Evolutionary conservation across 2,329 filamentous ascomycete genomes (phyloP).

Genomic region (Xylaria sp.): DNA sequence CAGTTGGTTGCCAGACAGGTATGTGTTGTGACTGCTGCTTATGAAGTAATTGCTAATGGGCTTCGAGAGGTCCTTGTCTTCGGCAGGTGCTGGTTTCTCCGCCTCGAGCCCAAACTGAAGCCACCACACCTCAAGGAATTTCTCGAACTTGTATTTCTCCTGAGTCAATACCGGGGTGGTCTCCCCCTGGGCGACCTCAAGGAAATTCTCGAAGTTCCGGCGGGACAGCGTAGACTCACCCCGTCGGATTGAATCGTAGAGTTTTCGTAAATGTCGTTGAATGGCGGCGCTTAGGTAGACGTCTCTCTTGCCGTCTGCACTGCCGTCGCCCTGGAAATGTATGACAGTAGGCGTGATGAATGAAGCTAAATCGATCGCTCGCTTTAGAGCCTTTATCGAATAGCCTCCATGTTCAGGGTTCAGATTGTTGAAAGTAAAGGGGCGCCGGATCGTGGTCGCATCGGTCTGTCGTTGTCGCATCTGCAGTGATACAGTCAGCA

Average conservation of each 20-base stretch:
- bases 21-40: slow-evolving; percentile 94
- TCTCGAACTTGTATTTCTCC: slow-evolving; percentile 48
- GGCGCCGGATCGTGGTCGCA: slow-evolving; percentile 29
- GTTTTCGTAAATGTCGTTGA: slow-evolving; percentile 48
- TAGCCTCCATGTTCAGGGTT: slow-evolving; percentile 34
- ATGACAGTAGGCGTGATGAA: slow-evolving; percentile 37
- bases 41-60: slow-evolving; percentile 91
- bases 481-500: slow-evolving; percentile 24
- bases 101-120: slow-evolving; percentile 49
- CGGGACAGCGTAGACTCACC: slow-evolving; percentile 39
- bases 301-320: slow-evolving; percentile 28
- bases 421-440: slow-evolving; percentile 34
- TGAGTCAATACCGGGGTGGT: slow-evolving; percentile 38
- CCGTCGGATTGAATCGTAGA: slow-evolving; percentile 51
- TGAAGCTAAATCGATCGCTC: slow-evolving; percentile 36
- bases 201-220: slow-evolving; percentile 50
- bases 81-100: slow-evolving; percentile 43
- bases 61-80: slow-evolving; percentile 60
- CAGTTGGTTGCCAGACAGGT: slow-evolving; percentile 84
- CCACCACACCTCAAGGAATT: slow-evolving; percentile 56
- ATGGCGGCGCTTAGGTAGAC: slow-evolving; percentile 53
- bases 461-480: slow-evolving; percentile 24
- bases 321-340: slow-evolving; percentile 30
- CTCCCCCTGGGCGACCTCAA: slow-evolving; percentile 55
- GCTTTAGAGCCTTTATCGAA: slow-evolving; percentile 36